These are phyloP conservation scores for Phlebiopsis gigantea DNA, from an alignment of 768 basidiomycete species.

Conservation along the genomic window DNA sequence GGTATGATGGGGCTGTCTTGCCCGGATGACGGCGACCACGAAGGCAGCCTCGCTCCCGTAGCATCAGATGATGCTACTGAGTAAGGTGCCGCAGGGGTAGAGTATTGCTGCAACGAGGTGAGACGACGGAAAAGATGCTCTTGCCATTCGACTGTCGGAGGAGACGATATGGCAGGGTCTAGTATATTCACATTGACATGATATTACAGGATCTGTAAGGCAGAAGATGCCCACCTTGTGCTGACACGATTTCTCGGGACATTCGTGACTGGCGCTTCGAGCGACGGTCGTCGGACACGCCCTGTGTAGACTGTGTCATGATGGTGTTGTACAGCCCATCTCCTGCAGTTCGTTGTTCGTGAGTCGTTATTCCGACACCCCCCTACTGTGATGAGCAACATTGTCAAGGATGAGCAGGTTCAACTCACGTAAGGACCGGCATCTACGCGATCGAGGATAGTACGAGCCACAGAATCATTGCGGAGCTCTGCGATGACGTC, in stretches of 20 bases:
- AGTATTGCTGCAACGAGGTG: not conserved
- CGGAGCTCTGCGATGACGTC: slow-evolving; percentile 56
- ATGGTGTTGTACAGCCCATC: slow-evolving; percentile 30
- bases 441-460: slow-evolving; percentile 74
- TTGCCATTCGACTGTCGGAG: slow-evolving; percentile 74
- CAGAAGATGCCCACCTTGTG: slow-evolving; percentile 13
- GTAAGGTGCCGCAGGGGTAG: slow-evolving; percentile 6
- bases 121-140: slow-evolving; percentile 60
- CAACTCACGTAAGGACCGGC: slow-evolving; percentile 68
- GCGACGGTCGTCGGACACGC: slow-evolving; percentile 22
- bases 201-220: not conserved
- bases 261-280: slow-evolving; percentile 68
- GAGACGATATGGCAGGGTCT: slow-evolving; percentile 20
- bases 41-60: not conserved
- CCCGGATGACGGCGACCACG: not conserved
- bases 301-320: slow-evolving; percentile 15
- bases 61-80: slow-evolving; percentile 4
- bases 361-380: not conserved
- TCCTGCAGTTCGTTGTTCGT: not conserved
- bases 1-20: not conserved
- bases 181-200: not conserved
- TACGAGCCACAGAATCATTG: slow-evolving; percentile 70
- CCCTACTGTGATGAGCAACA: slow-evolving; percentile 9
- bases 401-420: not conserved
- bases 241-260: slow-evolving; percentile 76